phyloP scores from a whole-genome alignment of 2,329 filamentous ascomycete genomes.

The Sporothrix variecibatus region DNA sequence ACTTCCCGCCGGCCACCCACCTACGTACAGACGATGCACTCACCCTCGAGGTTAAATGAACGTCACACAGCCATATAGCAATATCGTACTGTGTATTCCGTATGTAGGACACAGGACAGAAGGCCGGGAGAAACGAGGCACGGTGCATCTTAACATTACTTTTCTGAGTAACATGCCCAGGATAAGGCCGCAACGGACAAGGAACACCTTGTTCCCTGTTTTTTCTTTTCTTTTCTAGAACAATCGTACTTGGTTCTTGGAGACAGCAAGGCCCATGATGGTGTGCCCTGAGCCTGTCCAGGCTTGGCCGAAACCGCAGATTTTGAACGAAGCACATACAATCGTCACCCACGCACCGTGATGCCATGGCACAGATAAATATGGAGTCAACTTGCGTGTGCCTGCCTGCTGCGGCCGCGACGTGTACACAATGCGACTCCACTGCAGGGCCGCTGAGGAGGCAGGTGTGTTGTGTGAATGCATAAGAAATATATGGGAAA shows the following conservation, averaged over 20 bases:
- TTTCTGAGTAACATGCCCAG: neutral
- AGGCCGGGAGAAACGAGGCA: slow-evolving; percentile 11
- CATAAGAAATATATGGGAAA: neutral
- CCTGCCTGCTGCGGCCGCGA: slow-evolving; percentile 9
- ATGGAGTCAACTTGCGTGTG: neutral
- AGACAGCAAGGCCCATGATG: too few species aligned
- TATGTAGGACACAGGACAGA: neutral
- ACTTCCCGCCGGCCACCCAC: neutral
- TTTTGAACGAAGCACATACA: too few species aligned
- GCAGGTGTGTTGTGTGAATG: neutral
- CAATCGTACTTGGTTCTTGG: neutral
- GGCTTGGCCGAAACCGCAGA: slow-evolving; percentile 1
- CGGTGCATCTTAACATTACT: neutral
- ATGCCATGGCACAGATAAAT: neutral
- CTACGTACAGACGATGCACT: neutral
- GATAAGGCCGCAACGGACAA: slow-evolving; percentile 11
- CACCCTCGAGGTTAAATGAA: neutral
- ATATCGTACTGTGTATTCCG: neutral
- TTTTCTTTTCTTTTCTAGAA: slow-evolving; percentile 9
- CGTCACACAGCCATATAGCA: slow-evolving; percentile 1
- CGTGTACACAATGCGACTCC: slow-evolving; percentile 23
- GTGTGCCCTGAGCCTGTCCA: neutral
- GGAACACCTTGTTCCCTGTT: neutral
- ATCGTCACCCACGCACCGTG: neutral
- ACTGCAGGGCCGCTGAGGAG: slow-evolving; percentile 19